Evolutionary conservation across 805 yeast genomes (phyloP), one percentile per base, ranked within the genome.

Genomic region (Ogataea polymorpha): DNA sequence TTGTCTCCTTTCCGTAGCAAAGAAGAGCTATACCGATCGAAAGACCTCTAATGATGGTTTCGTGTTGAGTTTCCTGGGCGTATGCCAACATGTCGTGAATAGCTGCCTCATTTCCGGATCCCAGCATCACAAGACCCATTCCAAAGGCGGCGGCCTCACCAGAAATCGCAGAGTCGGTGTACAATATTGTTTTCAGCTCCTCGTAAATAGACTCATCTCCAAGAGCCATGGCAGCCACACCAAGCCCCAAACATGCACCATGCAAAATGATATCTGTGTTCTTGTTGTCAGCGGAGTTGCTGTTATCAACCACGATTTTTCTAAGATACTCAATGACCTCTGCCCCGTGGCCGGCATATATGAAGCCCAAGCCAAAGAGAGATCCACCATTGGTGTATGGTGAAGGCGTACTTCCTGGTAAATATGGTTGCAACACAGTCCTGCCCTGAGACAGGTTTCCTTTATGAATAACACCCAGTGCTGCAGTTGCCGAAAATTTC

Each of bases 61-160:
- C 97, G 67, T 93, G 99, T 62, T 87, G 90, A 14, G 98, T 91
- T 59, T 90, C 97, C 61, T 84, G 84, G 3, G 98, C 96, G 63
- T 89, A 91, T 2, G 85, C 76, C 40, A 86, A 68, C 95, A 93
- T 86, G 58, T 89, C 97, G 42, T 75, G 72, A 32, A 72, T 65
- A 7, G 86, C 87, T 28, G 68, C 67, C 50, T 77, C 77, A 50
- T 82, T 71, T 42, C 93, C 95, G 5, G 95, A 82, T 17, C 99
- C 99, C 45, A 91, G 75, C 96, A 87, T 87, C 11, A 87, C 88
- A 50, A 93, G 75, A 48, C 99, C 99, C 93, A 93, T 89, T 25
- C 93, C 88, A 51, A 91, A 71, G 32, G 96, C 97, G 21, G 98
- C 96, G 32, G 96, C 96, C 61, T 90, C 96, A 49, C 97, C 96